phyloP scores from a whole-genome alignment of 495 filamentous ascomycete genomes.

The Lasiosphaeris hirsuta region DNA sequence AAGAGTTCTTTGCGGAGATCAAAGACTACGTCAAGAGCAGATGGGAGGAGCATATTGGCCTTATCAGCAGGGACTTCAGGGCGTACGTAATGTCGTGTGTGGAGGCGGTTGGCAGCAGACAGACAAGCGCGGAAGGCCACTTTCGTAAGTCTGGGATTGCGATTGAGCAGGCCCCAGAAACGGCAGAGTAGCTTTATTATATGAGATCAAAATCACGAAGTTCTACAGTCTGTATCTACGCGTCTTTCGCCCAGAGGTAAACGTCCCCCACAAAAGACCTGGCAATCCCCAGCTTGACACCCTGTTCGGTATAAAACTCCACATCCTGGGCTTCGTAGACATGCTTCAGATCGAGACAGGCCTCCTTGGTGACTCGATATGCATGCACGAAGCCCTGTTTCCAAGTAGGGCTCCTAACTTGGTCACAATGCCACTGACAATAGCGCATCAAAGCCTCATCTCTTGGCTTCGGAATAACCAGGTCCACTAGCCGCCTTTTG shows the following conservation, averaged over 20 bases:
- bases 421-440: neutral
- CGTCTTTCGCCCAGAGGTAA: neutral
- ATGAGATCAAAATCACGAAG: neutral
- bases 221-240: neutral
- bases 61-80: conserved; percentile 8
- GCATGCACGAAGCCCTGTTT: neutral
- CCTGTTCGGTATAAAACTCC: neutral
- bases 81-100: conserved; percentile 7
- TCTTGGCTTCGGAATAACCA: conserved; percentile 5
- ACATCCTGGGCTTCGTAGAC: neutral
- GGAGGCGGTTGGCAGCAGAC: neutral
- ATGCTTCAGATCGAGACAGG: neutral
- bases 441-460: neutral
- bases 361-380: neutral
- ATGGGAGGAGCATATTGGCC: conserved; percentile 7
- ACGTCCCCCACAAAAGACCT: conserved; percentile 4
- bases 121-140: neutral
- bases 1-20: conserved; percentile 6
- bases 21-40: conserved; percentile 8
- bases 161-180: neutral
- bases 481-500: conserved; percentile 2
- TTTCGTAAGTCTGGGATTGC: conserved; percentile 4
- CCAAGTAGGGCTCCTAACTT: neutral
- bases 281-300: neutral
- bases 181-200: conserved; percentile 4